These are phyloP conservation scores for Leucosporidium yakuticum DNA, from an alignment of 768 basidiomycete species.

Conservation along the genomic window DNA sequence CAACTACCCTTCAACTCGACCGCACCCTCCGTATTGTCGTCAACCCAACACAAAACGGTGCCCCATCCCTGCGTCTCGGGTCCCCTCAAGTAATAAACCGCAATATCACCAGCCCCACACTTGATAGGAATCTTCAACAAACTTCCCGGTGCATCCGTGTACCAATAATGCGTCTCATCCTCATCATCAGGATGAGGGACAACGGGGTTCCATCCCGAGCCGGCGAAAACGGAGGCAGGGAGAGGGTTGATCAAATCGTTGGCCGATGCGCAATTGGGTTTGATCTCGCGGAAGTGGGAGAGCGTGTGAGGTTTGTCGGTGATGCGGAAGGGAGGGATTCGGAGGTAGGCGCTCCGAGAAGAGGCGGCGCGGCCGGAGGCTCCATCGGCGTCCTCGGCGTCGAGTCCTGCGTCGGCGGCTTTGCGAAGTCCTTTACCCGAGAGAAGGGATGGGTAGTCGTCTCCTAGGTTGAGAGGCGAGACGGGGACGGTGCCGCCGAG, in stretches of 20 bases:
- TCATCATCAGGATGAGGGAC: slow-evolving; percentile 46
- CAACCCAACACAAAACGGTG: slow-evolving; percentile 91
- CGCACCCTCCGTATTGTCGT: slow-evolving; percentile 81
- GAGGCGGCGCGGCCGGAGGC: slow-evolving; percentile 19
- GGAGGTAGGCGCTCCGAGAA: slow-evolving; percentile 46
- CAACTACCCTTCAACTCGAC: slow-evolving; percentile 62
- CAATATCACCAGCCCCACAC: slow-evolving; percentile 83
- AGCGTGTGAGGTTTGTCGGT: slow-evolving; percentile 50
- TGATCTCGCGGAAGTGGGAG: slow-evolving; percentile 67
- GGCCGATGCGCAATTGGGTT: slow-evolving; percentile 89
- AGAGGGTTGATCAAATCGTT: slow-evolving; percentile 97
- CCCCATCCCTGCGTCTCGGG: slow-evolving; percentile 54
- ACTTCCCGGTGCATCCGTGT: slow-evolving; percentile 76
- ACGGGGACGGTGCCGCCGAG: slow-evolving; percentile 26
- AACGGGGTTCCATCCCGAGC: slow-evolving; percentile 80
- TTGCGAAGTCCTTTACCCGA: slow-evolving; percentile 40
- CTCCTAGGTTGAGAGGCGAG: slow-evolving; percentile 23
- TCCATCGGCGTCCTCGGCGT: slow-evolving; percentile 35
- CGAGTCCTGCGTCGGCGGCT: slow-evolving; percentile 36
- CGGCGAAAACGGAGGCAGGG: slow-evolving; percentile 87
- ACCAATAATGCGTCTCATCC: slow-evolving; percentile 77
- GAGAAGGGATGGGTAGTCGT: slow-evolving; percentile 35
- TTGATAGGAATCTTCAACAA: slow-evolving; percentile 74
- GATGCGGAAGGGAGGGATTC: slow-evolving; percentile 69
- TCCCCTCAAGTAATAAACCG: slow-evolving; percentile 79